Base-by-base conservation (phyloP, 208 protist species). In the Polymyxa betae region DNA sequence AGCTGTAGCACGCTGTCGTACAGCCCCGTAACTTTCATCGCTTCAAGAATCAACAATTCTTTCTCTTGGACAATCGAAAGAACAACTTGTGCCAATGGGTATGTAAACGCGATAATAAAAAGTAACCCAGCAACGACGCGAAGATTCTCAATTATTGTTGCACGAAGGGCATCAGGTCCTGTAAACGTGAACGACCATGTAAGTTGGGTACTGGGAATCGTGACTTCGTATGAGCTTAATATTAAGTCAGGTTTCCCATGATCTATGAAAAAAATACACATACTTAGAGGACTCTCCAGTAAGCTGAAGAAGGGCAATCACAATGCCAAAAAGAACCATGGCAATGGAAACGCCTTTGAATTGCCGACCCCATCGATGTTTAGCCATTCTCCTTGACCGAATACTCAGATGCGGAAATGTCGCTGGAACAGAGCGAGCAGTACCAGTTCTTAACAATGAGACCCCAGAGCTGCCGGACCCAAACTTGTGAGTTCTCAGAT, bases 21-120 rank as follows among this genome's bases (percentile, higher is more conserved):
- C 46, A 90, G 0, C 1, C 90, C 90, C 45, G 89, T 92, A 60
- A 90, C 77, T 16, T 44, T 40, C 78, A 92, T 78, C 41, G 87
- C 89, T 88, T 92, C 68, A 49, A 10, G 24, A 44, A 92, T 52
- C 12, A 72, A 45, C 5, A 32, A 10, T 46, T 92, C 90, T 82
- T 92, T 92, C 88, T 92, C 90, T 66, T 89, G 68, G 16, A 92
- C 90, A 66, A 92, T 35, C 10, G 54, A 38, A 38, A 68, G 52
- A 43, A 64, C 44, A 45, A 92, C 45, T 35, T 72, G 52, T 45
- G 78, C 16, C 16, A 90, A 66, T 5, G 68, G 88, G 52, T 82
- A 92, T 29, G 89, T 91, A 10, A 78, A 46, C 32, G 77, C 45
- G 0, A 90, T 77, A 1, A 88, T 43, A n/a, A 92, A 24, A 10